Evolutionary conservation across 192 early-diverging fungal genomes (phyloP), one percentile per base, ranked within the genome.

Genomic region (Cladochytrium replicatum): DNA sequence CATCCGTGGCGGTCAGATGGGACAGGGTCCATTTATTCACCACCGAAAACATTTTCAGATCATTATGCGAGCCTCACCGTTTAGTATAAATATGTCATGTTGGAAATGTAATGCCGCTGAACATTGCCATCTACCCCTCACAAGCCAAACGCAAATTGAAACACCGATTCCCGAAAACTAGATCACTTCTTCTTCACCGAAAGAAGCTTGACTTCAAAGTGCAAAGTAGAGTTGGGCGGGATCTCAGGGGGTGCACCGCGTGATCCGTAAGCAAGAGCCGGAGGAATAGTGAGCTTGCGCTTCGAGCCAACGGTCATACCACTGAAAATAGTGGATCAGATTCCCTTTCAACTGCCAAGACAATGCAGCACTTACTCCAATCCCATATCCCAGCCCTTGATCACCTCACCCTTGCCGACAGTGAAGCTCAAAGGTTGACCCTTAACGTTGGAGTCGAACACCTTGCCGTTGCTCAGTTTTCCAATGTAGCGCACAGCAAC

Each of bases 341-440:
- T 37, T 13, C 17, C 34, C 13, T 44, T 13, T 13, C 11, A 44
- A 44, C 32, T 44, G 17, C 22, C 11, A 27, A 44, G 32, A 44
- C 11, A 28, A 48, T 24, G 39, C 11, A 48, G 11, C 11, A 13
- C 11, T 41, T 46, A 13, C 23, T n/a, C 11, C n/a, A 72, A 55
- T 17, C 94, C 94, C 13, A 81, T 54, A 69, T 97, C 93, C 93
- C 91, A 94, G 43, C 92, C 94, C 67, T 88, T 86, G 68, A 97
- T 97, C 47, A 97, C 94, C 66, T 97, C 89, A 9, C 74, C 74
- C 40, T 58, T 64, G 23, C 89, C 91, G 29, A 97, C 71, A 41
- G 75, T 75, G 77, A 97, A 94, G 61, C 61, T 78, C 71, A 97
- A 93, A 0, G 90, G 88, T 53, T 83, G 77, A 45, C 92, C 92